Evolutionary conservation across 2,329 filamentous ascomycete genomes (phyloP).

Genomic region (Bipolaris sorokiniana): DNA sequence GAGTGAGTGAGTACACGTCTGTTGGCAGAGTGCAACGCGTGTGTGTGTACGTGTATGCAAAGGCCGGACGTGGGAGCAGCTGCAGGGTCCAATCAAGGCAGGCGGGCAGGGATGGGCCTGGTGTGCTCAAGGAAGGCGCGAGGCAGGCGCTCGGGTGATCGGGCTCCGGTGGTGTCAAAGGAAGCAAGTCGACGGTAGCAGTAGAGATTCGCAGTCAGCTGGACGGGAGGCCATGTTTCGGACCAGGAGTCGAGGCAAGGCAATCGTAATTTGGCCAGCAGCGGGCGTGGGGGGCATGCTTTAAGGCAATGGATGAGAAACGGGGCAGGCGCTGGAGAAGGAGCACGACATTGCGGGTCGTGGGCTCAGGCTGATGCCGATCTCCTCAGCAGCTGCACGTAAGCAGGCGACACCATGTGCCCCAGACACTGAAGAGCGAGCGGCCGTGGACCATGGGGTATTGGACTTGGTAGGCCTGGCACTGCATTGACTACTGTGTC

Average conservation of each 20-base stretch:
- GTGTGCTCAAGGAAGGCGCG: not conserved
- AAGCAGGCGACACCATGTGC: constrained; percentile 16
- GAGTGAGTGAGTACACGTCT: constrained; percentile 18
- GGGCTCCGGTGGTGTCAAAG: not conserved
- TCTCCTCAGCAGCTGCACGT: constrained; percentile 15
- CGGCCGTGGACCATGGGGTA: no score
- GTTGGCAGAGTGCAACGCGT: constrained; percentile 8
- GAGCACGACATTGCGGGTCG: constrained; percentile 15
- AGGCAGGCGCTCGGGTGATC: not conserved
- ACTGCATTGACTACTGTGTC: no score
- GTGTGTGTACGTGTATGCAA: not conserved
- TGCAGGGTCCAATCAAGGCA: constrained; percentile 39
- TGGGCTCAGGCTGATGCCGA: constrained; percentile 6
- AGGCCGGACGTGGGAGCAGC: constrained; percentile 20
- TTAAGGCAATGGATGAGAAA: not conserved
- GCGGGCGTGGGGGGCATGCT: constrained; percentile 17
- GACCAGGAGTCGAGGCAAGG: constrained; percentile 5
- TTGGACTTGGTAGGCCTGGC: no score
- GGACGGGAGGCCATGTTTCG: constrained; percentile 19
- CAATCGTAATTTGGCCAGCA: constrained; percentile 7
- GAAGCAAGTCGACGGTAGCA: not conserved
- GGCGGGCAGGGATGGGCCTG: not conserved
- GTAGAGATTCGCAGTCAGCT: constrained; percentile 21
- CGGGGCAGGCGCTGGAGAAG: constrained; percentile 3
- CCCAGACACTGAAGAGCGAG: no score